Base-by-base conservation (phyloP, 768 basidiomycete species). In the Naganishia vaughanmartiniae region DNA sequence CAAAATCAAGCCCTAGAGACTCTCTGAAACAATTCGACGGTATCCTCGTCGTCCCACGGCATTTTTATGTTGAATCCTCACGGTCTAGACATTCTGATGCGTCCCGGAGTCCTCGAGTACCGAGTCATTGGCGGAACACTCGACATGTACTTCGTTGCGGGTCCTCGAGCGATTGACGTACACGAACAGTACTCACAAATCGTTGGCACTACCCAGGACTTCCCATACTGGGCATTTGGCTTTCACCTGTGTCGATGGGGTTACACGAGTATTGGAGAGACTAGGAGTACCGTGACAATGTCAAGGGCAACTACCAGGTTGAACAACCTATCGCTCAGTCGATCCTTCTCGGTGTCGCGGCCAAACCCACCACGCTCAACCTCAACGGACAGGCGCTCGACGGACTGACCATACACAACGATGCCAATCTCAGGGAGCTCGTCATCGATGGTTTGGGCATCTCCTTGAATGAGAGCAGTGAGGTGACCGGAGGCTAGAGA, bases 101-200 rank as follows among this genome's bases (percentile, higher is more conserved):
- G 78, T 30, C 79, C 14, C 73, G 85, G 85, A 84, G 75, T 76
- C 5, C 71, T 92, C 28, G 84, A 92, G 74, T 92, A 91, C 76
- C 84, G 90, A 55, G 82, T 87, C 77, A 82, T 92, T 55, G 90
- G 90, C 6, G 90, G 90, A 21, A 85, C 90, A 0, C 78, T 91
- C 36, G 90, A 91, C 77, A 87, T 91, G 73, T 91, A 90, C 65
- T 81, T 92, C 81, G 85, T 91, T 77, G 86, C 88, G 34, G 88
- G 88, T 7, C 77, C 80, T 11, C 75, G 74, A 17, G 76, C 77
- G 0, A 74, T 74, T 30, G 68, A 75, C n/a, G 90, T 90, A 11
- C 85, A 89, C 58, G 85, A 88, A 71, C 90, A 91, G 78, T 89
- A 91, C 74, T 86, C 87, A 5, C 84, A 82, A 39, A 81, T 87